phyloP scores from a whole-genome alignment of 2,329 filamentous ascomycete species.

The Byssoonygena ceratinophila region DNA sequence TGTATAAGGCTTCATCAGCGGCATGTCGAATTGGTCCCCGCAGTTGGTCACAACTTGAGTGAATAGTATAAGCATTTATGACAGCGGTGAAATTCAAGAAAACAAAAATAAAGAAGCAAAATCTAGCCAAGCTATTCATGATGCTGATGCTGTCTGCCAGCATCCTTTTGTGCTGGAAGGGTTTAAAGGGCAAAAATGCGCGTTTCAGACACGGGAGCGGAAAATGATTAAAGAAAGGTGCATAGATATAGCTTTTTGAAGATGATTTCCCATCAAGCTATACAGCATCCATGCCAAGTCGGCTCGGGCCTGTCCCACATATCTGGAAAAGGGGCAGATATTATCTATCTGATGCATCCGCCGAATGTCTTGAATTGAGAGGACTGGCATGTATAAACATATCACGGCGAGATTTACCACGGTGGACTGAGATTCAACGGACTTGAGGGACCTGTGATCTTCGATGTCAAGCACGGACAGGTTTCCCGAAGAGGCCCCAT shows the following conservation, averaged over 20 bases:
- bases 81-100: not conserved
- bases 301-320: not conserved
- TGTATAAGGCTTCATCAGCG: constrained; percentile 3
- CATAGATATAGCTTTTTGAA: not conserved
- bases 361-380: not conserved
- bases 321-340: not conserved
- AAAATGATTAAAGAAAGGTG: not conserved
- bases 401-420: not conserved
- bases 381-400: not conserved
- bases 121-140: not conserved
- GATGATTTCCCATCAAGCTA: not conserved
- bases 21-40: not conserved
- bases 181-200: not conserved
- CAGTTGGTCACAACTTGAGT: not conserved
- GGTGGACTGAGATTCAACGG: not conserved
- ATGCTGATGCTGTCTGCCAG: not conserved
- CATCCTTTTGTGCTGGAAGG: not conserved
- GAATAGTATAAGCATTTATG: not conserved
- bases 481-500: not conserved
- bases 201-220: not conserved
- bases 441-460: not conserved
- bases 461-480: not conserved
- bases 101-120: not conserved
- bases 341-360: not conserved
- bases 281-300: not conserved